Evolutionary conservation across 768 basidiomycete genomes (phyloP).

Genomic region (Rhodotorula graminis): DNA sequence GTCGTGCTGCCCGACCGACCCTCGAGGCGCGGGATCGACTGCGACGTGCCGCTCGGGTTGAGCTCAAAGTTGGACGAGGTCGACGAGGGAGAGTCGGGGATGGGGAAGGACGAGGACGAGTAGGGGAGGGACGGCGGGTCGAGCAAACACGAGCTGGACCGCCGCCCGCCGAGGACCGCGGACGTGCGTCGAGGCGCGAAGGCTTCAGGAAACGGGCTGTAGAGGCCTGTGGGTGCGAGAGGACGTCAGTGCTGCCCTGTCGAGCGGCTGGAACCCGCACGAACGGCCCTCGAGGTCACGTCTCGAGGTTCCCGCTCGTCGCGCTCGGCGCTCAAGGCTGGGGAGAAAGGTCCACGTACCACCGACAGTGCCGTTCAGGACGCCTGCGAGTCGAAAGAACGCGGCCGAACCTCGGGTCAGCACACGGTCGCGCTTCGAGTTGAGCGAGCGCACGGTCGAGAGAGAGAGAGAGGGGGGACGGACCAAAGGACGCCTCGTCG

Average conservation of each 20-base stretch:
- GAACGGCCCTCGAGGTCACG: no score
- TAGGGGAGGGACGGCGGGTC: constrained; percentile 29
- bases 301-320: no score
- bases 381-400: background rate
- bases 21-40: constrained; percentile 22
- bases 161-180: background rate
- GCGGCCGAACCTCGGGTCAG: background rate
- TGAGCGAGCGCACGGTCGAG: no score
- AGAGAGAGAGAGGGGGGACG: background rate
- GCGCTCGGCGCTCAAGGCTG: no score
- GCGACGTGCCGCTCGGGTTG: background rate
- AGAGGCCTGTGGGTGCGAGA: constrained; percentile 4
- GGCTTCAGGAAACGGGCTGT: constrained; percentile 7
- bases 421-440: no score
- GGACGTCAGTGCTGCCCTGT: background rate
- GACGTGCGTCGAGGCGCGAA: constrained; percentile 17
- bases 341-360: background rate
- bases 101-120: background rate
- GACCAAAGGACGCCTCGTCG: constrained; percentile 1
- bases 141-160: constrained; percentile 15
- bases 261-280: no score
- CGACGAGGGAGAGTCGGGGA: constrained; percentile 10
- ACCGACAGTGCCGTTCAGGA: constrained; percentile 17
- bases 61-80: constrained; percentile 5
- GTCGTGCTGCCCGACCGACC: background rate